Evolutionary conservation across 805 yeast genomes (phyloP), one percentile per base, ranked within the genome.

Genomic region (Saturnispora saitoi): DNA sequence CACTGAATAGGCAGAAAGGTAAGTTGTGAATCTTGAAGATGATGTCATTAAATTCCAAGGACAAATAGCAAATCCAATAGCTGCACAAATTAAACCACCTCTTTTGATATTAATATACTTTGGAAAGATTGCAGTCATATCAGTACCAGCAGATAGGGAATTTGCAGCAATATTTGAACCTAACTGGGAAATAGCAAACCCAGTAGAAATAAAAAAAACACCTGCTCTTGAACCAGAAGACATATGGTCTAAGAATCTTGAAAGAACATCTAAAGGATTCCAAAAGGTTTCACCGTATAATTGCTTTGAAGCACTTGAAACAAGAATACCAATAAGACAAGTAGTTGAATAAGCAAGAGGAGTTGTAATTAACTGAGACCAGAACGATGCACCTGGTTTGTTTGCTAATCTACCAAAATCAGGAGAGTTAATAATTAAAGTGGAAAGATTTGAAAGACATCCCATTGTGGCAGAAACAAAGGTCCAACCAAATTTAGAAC

Each of bases 71-170:
- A 67, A 65, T 2, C 70, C 59, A 22, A 65, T 51, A 20, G 57
- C 42, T 7, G 58, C 63, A 42, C 67, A 67, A 42, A 74, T 54
- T 56, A 69, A 60, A 40, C 76, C 71, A 29, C 81, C 82, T 48
- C 78, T 62, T 34, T 62, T 60, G 38, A 75, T 69, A 53, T 69
- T 70, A 51, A 74, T 60, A 51, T 64, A 70, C 46, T 61, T 62
- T 36, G 78, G 78, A 40, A 68, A 65, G 52, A 76, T 54, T 53
- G 72, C 78, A 31, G 77, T 70, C 54, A 76, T 53, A 53, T 75
- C 80, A 61, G 74, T 76, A 31, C 77, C 79, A 29, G 74, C 75
- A 45, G 76, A 65, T 37, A 70, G 61, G 39, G 70, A 71, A 45
- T 69, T 63, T 39, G 67, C 66, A 32, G 69, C 60, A 30, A 69